Evolutionary conservation across 345 rosid genomes (phyloP).

Genomic region (Dipteronia dyeriana): DNA sequence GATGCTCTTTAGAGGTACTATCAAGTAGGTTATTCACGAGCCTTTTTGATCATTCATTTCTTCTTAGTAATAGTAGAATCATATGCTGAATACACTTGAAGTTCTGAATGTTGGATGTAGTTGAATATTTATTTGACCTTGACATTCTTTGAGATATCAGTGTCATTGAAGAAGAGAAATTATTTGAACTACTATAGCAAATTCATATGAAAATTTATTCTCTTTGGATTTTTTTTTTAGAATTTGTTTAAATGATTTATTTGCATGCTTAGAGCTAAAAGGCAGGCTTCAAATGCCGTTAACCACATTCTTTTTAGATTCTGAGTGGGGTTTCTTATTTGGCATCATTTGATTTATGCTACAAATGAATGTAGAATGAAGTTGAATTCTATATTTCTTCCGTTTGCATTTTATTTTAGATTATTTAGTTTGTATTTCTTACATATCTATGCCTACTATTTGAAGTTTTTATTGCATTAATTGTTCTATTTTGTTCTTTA

Average conservation of each 20-base stretch:
- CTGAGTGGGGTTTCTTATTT: neutral
- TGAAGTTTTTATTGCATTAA: conserved; percentile 8
- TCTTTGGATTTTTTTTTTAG: neutral
- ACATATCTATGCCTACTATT: neutral
- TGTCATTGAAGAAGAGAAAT: neutral
- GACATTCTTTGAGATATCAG: neutral
- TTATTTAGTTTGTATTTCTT: neutral
- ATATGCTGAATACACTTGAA: neutral
- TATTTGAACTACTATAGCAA: neutral
- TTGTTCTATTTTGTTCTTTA: conserved; percentile 30
- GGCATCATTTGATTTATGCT: neutral
- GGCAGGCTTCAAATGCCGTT: neutral
- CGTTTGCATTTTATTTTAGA: neutral
- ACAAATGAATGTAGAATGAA: neutral
- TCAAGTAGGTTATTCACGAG: conserved; percentile 15
- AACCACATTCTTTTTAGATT: neutral
- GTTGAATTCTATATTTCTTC: neutral
- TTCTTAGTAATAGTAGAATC: neutral
- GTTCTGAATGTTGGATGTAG: neutral
- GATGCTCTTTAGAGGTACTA: conserved; percentile 90
- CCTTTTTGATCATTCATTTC: conserved; percentile 1
- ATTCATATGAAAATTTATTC: neutral
- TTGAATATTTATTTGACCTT: neutral
- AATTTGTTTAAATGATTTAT: neutral
- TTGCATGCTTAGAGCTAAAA: neutral